Percentiles rank a stretch among this genome's conserved stretches.
Evolutionary conservation across 208 protist genomes (phyloP).

Genomic region (Lotmaria passim): DNA sequence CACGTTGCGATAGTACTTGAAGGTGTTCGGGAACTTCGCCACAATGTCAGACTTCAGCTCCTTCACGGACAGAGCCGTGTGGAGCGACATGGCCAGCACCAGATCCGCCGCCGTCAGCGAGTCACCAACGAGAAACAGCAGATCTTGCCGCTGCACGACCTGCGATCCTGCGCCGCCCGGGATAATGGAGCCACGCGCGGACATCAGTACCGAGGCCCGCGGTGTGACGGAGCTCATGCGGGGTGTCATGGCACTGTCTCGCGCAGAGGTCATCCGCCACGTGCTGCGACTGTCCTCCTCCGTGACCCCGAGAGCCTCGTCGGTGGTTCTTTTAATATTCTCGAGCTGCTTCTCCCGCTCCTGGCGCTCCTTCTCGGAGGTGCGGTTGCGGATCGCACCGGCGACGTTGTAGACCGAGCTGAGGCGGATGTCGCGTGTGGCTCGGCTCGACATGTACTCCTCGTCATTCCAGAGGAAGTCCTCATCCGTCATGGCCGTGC

Average conservation of each 20-base stretch:
- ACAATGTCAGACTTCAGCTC: constrained; percentile 28
- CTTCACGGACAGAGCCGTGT: constrained; percentile 31
- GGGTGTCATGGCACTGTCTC: constrained; percentile 23
- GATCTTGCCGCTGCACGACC: constrained; percentile 39
- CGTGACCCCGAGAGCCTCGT: constrained; percentile 21
- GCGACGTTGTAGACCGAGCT: constrained; percentile 59
- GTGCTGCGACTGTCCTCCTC: not conserved
- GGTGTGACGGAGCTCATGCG: constrained; percentile 32
- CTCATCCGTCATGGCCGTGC: constrained; percentile 27
- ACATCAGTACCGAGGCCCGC: constrained; percentile 39
- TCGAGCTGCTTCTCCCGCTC: constrained; percentile 42
- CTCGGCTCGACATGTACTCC: constrained; percentile 30
- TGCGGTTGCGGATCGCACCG: constrained; percentile 32
- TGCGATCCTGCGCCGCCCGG: constrained; percentile 14
- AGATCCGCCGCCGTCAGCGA: constrained; percentile 78
- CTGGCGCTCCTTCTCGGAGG: constrained; percentile 39
- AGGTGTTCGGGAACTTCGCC: constrained; percentile 8
- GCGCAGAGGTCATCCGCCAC: constrained; percentile 18
- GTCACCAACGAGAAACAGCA: constrained; percentile 71
- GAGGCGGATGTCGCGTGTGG: constrained; percentile 35
- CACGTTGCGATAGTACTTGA: constrained; percentile 54
- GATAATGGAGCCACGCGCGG: constrained; percentile 26
- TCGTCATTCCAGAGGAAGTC: constrained; percentile 32
- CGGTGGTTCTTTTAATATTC: constrained; percentile 31
- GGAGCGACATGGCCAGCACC: constrained; percentile 52